A percentile compares a stretch with the other conserved stretches of the same genome.
Evolutionary conservation across 2,329 filamentous ascomycete genomes (phyloP).

Genomic region (Didymellaceae sp.): DNA sequence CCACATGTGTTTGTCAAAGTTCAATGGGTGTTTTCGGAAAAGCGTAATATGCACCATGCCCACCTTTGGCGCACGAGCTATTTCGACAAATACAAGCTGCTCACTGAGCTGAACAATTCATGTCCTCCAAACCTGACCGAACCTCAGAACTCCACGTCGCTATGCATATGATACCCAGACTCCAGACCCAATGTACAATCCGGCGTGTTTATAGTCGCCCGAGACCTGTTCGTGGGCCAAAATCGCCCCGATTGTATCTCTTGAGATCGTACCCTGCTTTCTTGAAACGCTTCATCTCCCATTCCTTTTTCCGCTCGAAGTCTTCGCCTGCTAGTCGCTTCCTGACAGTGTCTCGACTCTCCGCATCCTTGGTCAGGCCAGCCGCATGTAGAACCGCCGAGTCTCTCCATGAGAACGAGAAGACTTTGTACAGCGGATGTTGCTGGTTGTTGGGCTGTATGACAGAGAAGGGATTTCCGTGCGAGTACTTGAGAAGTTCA

Average conservation of each 20-base stretch:
- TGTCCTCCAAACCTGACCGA: no score
- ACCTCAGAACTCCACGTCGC: conserved; percentile 4
- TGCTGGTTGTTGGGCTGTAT: conserved; percentile 35
- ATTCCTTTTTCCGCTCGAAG: conserved; percentile 35
- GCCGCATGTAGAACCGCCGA: conserved; percentile 33
- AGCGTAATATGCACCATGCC: no score
- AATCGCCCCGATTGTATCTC: conserved; percentile 47
- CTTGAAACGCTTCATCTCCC: conserved; percentile 46
- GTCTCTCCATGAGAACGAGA: conserved; percentile 43
- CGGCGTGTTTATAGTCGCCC: conserved; percentile 32
- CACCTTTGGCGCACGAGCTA: no score
- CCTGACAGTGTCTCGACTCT: conserved; percentile 25
- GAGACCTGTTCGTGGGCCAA: conserved; percentile 46
- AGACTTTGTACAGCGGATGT: conserved; percentile 36
- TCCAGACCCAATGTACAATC: not conserved
- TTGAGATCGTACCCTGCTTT: conserved; percentile 41
- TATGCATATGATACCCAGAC: not conserved
- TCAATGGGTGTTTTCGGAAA: no score
- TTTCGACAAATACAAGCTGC: no score
- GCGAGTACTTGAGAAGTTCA: conserved; percentile 36
- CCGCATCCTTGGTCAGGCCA: conserved; percentile 21
- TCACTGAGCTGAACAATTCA: no score
- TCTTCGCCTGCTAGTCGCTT: conserved; percentile 37
- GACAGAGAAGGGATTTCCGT: conserved; percentile 36
- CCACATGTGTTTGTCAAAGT: conserved; percentile 2